Conservation (phyloP, 495 filamentous ascomycete genomes). For the Haplographium delicatum region DNA sequence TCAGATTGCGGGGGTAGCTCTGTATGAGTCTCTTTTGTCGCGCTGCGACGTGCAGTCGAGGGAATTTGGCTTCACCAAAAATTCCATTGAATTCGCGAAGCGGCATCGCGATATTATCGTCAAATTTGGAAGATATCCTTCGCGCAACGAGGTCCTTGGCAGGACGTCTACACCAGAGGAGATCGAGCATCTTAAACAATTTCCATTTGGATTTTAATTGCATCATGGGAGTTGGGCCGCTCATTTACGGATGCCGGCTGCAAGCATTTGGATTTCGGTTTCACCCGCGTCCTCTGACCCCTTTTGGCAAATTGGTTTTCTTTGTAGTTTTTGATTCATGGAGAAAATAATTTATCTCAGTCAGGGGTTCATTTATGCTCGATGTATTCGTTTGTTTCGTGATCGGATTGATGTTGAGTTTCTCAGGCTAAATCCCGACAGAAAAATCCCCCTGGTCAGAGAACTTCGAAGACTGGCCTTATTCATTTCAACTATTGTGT, state of each 20-base stretch:
- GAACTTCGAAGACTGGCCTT: too few relatives aligned
- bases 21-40: constrained; percentile 25
- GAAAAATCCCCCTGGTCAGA: too few relatives aligned
- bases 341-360: not conserved
- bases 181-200: constrained; percentile 19
- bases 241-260: too few relatives aligned
- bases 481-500: too few relatives aligned
- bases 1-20: constrained; percentile 27
- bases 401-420: not conserved
- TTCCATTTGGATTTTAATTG: constrained; percentile 22
- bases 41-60: constrained; percentile 15
- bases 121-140: constrained; percentile 22
- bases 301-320: too few relatives aligned
- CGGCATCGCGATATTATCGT: constrained; percentile 27
- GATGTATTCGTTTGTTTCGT: not conserved
- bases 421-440: not conserved
- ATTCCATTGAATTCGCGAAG: constrained; percentile 20
- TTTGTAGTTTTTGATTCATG: not conserved
- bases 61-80: constrained; percentile 18
- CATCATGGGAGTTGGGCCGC: too few relatives aligned
- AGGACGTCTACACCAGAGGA: constrained; percentile 26
- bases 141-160: constrained; percentile 19
- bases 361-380: not conserved
- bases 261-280: too few relatives aligned
- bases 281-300: too few relatives aligned